phyloP scores from a whole-genome alignment of 768 basidiomycete genomes.

The Boletus subcaerulescens region DNA sequence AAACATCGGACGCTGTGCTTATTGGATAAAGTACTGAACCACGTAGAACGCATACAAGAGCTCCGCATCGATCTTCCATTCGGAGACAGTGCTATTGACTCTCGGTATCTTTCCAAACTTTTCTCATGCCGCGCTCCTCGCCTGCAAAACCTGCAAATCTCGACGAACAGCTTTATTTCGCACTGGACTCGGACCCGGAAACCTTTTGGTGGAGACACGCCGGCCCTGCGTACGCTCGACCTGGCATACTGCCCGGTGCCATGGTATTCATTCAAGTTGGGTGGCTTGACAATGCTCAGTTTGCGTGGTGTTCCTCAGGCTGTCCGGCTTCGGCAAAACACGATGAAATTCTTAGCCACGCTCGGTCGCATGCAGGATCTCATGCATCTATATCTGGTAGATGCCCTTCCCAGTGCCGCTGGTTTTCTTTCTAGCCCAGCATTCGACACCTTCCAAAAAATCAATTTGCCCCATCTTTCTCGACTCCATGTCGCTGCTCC shows the following conservation, averaged over 20 bases:
- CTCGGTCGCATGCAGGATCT: slow-evolving; percentile 35
- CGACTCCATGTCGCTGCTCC: slow-evolving; percentile 4
- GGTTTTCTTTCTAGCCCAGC: neutral
- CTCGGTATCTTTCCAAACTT: neutral
- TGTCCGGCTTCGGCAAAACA: slow-evolving; percentile 20
- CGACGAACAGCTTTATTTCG: too few species aligned
- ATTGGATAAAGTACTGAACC: neutral
- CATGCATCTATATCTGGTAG: slow-evolving; percentile 32
- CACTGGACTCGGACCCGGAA: too few species aligned
- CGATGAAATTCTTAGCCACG: slow-evolving; percentile 29
- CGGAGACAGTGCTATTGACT: too few species aligned
- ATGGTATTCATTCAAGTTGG: neutral
- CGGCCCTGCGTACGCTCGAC: neutral
- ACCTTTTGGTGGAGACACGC: neutral
- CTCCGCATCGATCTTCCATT: neutral
- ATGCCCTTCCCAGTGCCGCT: slow-evolving; percentile 23
- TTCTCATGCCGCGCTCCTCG: neutral
- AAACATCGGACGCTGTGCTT: neutral
- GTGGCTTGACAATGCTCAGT: slow-evolving; percentile 34
- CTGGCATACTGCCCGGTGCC: neutral
- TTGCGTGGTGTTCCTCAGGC: slow-evolving; percentile 23
- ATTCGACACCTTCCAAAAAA: neutral
- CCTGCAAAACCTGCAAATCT: neutral
- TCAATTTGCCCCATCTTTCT: slow-evolving; percentile 3
- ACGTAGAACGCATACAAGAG: neutral